Evolutionary conservation across 306 rosid species (phyloP).

Genomic region (Echinosophora koreensis): DNA sequence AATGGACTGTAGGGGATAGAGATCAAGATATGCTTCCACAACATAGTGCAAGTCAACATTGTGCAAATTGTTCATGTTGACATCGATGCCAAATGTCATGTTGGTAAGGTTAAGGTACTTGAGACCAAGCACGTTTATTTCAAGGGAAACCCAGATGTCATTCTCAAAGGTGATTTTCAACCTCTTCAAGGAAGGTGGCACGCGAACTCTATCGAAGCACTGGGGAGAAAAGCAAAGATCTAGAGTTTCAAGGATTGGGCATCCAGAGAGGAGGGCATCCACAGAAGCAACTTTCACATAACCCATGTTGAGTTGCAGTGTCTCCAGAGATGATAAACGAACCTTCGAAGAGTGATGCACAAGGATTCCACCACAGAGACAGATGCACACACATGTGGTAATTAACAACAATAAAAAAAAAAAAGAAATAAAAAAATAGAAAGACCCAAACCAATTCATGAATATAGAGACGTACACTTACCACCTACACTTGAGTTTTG

Average conservation of each 20-base stretch:
- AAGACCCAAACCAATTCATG: too few species aligned
- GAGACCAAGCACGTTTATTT: not conserved
- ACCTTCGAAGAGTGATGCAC: not conserved
- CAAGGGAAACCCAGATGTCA: not conserved
- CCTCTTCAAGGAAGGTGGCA: not conserved
- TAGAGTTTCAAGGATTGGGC: conserved; percentile 7
- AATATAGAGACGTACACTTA: too few species aligned
- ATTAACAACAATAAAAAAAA: too few species aligned
- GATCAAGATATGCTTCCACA: too few species aligned
- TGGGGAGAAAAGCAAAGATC: not conserved
- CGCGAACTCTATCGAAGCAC: not conserved
- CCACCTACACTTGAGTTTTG: too few species aligned
- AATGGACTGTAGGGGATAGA: too few species aligned
- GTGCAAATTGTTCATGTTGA: too few species aligned
- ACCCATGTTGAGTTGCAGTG: not conserved
- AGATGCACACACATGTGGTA: too few species aligned
- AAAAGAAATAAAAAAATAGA: too few species aligned
- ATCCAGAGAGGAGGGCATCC: not conserved
- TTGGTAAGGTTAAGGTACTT: not conserved
- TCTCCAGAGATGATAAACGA: not conserved
- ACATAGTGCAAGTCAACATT: too few species aligned
- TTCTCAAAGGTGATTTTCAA: not conserved
- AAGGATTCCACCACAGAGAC: not conserved
- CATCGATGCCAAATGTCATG: too few species aligned
- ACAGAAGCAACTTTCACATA: not conserved